Base-by-base conservation (phyloP, 306 rosid species). In the Sphenostylis stenocarpa region DNA sequence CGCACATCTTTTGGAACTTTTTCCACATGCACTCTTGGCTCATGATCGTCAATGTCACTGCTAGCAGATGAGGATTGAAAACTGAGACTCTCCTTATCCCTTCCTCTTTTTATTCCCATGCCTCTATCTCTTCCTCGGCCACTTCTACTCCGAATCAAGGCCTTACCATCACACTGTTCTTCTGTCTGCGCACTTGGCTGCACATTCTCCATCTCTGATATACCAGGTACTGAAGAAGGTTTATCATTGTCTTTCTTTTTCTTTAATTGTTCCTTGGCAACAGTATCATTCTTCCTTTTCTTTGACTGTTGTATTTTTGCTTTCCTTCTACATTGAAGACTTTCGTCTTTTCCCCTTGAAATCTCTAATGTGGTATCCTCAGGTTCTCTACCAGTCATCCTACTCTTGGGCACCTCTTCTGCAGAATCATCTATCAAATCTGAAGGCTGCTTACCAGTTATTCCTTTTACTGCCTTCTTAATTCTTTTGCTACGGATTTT, bases 401-500 rank as follows among this genome's bases (percentile, higher is more conserved):
- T 38, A 55, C 70, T 72, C 52, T 72, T 82, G 33, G 88, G 75
- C 63, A 65, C 81, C 75, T 75, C 72, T 63, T 38, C 84, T 4
- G 70, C 78, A 77, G 83, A 74, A 65, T 81, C 90, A 80, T 78
- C 87, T 61, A 70, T 71, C 77, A 84, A 57, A 60, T 73, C 85
- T 15, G 89, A 85, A 70, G 88, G 67, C 51, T 66, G 80, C 71
- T 88, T 81, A 67, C 96, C 95, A 65, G 91, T 83, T 57, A 94
- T 94, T 55, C 96, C 94, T 77, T 86, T 91, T 45, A 91, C 87
- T 68, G 98, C 97, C 86, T 89, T 94, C 69, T 84, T 89, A 70
- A 94, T 92, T 84, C 97, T 89, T 87, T 91, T 94, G 78, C 98
- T 90, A 70, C 96, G 96, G 72, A 94, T 87, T 89, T 90, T 90